Conservation (phyloP, 345 rosid species). For the Euphorbia peplus region DNA sequence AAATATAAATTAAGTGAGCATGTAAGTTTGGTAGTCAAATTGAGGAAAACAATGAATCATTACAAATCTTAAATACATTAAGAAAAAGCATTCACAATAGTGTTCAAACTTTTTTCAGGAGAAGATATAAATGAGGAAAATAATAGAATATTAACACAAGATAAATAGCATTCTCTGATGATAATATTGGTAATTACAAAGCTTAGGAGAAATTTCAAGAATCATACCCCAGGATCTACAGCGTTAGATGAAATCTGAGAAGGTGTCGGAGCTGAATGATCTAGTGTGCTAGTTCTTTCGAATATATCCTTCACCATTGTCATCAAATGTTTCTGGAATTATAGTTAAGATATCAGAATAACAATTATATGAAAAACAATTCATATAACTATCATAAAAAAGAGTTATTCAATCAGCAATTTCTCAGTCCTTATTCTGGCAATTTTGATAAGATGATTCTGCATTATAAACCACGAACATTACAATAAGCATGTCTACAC, state of each 20-base stretch:
- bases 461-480: not conserved
- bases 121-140: not conserved
- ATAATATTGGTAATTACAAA: not conserved
- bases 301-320: slow-evolving; percentile 35
- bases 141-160: too few species aligned
- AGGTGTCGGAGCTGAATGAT: slow-evolving; percentile 35
- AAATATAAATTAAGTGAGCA: not conserved
- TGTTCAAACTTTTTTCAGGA: not conserved
- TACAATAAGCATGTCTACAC: not conserved
- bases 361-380: slow-evolving; percentile 1
- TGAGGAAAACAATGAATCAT: not conserved
- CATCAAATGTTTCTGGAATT: slow-evolving; percentile 42
- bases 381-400: not conserved
- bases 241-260: slow-evolving; percentile 36
- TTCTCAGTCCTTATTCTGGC: not conserved
- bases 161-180: too few species aligned
- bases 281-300: slow-evolving; percentile 29
- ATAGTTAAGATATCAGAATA: slow-evolving; percentile 10
- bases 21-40: not conserved
- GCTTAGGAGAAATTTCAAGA: not conserved
- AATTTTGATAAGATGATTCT: not conserved
- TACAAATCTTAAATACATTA: not conserved
- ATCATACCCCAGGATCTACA: slow-evolving; percentile 42
- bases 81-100: not conserved
- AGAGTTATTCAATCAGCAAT: not conserved